Conservation (phyloP, 2,329 filamentous ascomycete genomes). For the Monosporascus sp. region DNA sequence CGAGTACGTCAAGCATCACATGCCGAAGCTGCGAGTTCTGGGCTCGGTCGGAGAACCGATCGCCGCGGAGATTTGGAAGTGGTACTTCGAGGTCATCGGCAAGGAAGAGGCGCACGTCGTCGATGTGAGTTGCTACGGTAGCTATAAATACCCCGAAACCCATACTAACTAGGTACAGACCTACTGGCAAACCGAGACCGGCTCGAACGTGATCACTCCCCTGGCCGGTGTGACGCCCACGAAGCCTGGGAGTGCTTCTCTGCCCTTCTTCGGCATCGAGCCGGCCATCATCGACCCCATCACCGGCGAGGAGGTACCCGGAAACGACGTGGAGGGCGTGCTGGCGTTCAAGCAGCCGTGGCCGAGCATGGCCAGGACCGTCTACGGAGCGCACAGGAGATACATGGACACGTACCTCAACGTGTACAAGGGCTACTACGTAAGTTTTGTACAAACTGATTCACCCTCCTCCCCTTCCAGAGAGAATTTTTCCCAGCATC, state of each 20-base stretch:
- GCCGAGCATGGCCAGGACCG: conserved; percentile 97
- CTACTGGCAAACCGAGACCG: conserved; percentile 99
- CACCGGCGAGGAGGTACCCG: conserved; percentile 85
- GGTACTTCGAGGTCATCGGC: conserved; percentile 95
- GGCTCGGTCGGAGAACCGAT: conserved; percentile 97
- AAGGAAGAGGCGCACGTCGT: conserved; percentile 91
- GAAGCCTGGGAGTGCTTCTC: conserved; percentile 90
- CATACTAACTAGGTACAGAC: conserved; percentile 54
- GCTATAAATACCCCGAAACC: neutral
- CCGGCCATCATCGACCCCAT: conserved; percentile 96
- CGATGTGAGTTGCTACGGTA: conserved; percentile 61
- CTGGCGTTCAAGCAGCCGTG: conserved; percentile 95
- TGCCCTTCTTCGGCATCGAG: conserved; percentile 98
- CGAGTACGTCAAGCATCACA: conserved; percentile 81
- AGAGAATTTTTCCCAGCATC: neutral
- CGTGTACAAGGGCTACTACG: conserved; percentile 97
- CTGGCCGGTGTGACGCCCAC: conserved; percentile 90
- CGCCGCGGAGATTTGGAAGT: conserved; percentile 97
- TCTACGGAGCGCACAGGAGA: conserved; percentile 95
- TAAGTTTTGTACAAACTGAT: conserved; percentile 43
- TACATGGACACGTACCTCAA: conserved; percentile 99
- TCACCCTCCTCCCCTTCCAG: neutral
- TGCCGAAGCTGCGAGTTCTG: conserved; percentile 84
- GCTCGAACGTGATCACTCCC: conserved; percentile 91
- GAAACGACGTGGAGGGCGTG: conserved; percentile 96